phyloP scores from a whole-genome alignment of 1,139 yeast genomes.

The Blastobotrys petasosporus region DNA sequence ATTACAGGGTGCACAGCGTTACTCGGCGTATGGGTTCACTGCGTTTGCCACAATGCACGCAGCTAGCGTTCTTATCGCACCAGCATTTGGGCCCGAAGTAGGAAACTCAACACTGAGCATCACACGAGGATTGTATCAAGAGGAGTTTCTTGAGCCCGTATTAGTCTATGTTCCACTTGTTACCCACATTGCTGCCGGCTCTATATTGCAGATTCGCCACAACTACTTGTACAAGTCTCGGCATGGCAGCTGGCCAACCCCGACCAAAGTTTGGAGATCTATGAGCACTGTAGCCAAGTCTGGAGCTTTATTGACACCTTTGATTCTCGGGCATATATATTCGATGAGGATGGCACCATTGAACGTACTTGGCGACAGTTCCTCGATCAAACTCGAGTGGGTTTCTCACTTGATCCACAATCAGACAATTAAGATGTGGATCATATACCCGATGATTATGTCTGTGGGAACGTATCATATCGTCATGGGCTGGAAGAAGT shows the following conservation, averaged over 20 bases:
- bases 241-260: constrained; percentile 23
- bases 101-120: constrained; percentile 56
- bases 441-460: constrained; percentile 29
- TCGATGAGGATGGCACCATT: constrained; percentile 49
- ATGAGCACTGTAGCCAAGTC: constrained; percentile 50
- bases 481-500: constrained; percentile 38
- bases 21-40: constrained; percentile 55
- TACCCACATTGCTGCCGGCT: constrained; percentile 52
- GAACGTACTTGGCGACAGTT: constrained; percentile 57
- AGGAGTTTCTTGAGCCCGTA: constrained; percentile 45
- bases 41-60: constrained; percentile 57
- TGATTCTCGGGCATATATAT: constrained; percentile 44
- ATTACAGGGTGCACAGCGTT: constrained; percentile 42
- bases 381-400: constrained; percentile 50
- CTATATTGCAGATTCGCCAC: constrained; percentile 42
- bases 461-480: constrained; percentile 38
- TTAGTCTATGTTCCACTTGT: constrained; percentile 45
- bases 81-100: constrained; percentile 43
- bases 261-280: constrained; percentile 20
- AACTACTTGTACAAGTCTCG: constrained; percentile 28
- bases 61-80: constrained; percentile 50
- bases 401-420: constrained; percentile 41
- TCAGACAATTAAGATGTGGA: constrained; percentile 23
- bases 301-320: constrained; percentile 50
- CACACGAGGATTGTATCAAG: constrained; percentile 58